Conservation (phyloP, 495 filamentous ascomycete species). For the Staphylotrichum tortipilum region DNA sequence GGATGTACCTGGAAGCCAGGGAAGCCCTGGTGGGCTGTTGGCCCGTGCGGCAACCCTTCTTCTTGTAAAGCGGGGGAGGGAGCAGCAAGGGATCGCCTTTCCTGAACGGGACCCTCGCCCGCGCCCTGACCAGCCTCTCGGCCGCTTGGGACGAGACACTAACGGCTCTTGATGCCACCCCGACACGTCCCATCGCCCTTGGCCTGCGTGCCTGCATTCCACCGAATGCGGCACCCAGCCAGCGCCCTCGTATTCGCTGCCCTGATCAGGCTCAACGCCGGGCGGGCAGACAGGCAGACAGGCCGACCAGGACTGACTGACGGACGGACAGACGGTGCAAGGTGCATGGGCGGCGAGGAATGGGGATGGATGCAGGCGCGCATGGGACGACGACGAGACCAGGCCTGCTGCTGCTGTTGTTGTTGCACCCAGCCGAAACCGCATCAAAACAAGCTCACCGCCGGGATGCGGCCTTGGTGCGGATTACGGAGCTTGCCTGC, state of each 20-base stretch:
- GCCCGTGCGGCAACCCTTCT: neutral
- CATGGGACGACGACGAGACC: too few species aligned
- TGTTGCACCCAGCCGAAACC: neutral
- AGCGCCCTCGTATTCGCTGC: neutral
- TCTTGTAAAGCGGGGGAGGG: neutral
- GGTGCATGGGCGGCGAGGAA: too few species aligned
- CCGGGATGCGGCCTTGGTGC: too few species aligned
- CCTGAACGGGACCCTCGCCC: neutral
- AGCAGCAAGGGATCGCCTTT: conserved; percentile 8
- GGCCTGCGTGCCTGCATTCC: conserved; percentile 11
- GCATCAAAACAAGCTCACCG: neutral
- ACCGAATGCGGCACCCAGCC: neutral
- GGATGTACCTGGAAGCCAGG: conserved; percentile 5
- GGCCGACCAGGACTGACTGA: too few species aligned
- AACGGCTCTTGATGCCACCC: neutral
- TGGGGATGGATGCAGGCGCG: too few species aligned
- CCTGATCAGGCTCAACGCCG: neutral
- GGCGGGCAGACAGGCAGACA: too few species aligned
- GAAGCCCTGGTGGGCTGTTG: neutral
- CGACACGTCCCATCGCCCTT: neutral
- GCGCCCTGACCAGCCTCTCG: neutral
- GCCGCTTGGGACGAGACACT: neutral
- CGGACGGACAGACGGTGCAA: too few species aligned
- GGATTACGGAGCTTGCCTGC: too few species aligned
- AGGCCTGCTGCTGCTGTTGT: too few species aligned